Evolutionary conservation across 2,329 filamentous ascomycete genomes (phyloP).

Genomic region (Tricladium varicosporioides): DNA sequence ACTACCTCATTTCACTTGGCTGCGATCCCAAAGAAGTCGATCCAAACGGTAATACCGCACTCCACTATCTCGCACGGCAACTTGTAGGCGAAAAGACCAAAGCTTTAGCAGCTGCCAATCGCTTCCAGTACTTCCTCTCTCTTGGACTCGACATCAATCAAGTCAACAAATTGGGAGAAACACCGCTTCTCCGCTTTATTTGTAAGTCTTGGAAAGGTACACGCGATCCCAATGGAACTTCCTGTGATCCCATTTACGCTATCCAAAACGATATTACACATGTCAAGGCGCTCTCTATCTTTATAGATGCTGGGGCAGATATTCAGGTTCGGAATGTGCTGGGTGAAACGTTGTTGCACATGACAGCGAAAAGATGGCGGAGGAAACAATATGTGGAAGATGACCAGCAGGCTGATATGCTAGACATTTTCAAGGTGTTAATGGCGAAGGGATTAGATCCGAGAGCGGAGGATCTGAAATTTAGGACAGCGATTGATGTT

Average conservation of each 20-base stretch:
- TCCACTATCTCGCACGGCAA: background rate
- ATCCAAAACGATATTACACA: background rate
- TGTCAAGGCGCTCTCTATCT: background rate
- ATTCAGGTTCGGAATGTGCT: background rate
- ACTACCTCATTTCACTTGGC: background rate
- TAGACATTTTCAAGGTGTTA: background rate
- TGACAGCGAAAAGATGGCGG: background rate
- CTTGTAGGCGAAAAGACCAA: background rate
- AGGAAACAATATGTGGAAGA: background rate
- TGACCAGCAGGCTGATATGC: background rate
- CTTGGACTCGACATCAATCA: constrained; percentile 7
- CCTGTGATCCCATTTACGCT: background rate
- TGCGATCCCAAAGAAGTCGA: background rate
- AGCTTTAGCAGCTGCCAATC: background rate
- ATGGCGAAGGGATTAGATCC: constrained; percentile 8
- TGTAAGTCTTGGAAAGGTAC: no score
- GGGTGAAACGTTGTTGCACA: background rate
- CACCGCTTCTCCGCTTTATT: background rate
- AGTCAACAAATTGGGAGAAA: constrained; percentile 5
- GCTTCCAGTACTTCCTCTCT: constrained; percentile 1
- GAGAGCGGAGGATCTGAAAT: constrained; percentile 3
- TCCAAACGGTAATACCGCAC: background rate
- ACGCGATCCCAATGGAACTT: background rate
- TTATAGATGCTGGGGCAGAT: background rate
- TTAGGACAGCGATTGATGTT: background rate